These are phyloP conservation scores for Stephania yunnanensis DNA, from an alignment of 164 flowering plant genomes.

Conservation along the genomic window DNA sequence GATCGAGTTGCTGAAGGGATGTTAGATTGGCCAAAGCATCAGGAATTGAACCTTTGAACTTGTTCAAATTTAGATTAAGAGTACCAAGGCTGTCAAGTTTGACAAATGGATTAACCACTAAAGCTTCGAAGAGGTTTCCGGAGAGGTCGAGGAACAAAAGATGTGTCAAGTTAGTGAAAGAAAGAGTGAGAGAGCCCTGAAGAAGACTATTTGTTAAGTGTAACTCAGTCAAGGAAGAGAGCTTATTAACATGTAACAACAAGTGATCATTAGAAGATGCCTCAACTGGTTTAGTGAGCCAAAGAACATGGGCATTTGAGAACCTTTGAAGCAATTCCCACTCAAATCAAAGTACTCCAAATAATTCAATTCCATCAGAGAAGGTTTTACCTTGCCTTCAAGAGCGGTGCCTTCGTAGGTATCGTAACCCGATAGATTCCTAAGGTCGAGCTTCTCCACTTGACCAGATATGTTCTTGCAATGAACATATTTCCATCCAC, in stretches of 20 bases:
- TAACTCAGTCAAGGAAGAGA: neutral
- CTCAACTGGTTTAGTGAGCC: neutral
- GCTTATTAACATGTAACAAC: neutral
- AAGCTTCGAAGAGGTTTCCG: neutral
- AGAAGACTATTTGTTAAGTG: neutral
- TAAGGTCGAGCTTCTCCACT: neutral
- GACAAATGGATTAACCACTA: neutral
- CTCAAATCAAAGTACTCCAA: neutral
- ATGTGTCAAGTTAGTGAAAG: neutral
- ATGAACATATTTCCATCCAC: neutral
- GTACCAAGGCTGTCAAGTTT: neutral
- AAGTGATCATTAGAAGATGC: neutral
- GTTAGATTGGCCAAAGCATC: neutral
- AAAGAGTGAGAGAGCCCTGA: neutral
- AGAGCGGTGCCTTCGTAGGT: neutral
- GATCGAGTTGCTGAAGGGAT: too few species aligned
- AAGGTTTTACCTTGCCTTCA: neutral
- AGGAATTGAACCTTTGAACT: neutral
- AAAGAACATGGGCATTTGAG: neutral
- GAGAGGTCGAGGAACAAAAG: slow-evolving; percentile 5
- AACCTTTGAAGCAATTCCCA: neutral
- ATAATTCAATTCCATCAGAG: neutral
- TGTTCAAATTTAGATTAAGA: slow-evolving; percentile 3
- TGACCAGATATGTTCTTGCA: slow-evolving; percentile 5
- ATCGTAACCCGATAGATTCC: neutral